Evolutionary conservation across 2,329 filamentous ascomycete species (phyloP), one percentile per base, ranked within the genome.

Genomic region (Pseudogymnoascus sp.): DNA sequence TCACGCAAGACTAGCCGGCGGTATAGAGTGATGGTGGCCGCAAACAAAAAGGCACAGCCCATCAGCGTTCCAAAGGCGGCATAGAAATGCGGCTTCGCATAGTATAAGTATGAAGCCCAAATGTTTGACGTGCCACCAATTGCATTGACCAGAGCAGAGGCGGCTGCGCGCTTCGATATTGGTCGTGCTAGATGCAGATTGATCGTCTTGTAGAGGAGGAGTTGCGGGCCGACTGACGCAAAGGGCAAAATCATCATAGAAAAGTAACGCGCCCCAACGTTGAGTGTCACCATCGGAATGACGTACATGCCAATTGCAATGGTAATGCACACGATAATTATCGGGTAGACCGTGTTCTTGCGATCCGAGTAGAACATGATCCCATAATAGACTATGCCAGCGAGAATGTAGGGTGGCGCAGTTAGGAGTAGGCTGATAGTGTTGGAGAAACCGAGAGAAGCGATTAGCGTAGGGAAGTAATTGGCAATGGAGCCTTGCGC

Each of bases 371-470:
- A 74, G 65, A 66, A 75, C 63, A 68, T 71, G 60, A 77, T 66
- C 1, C 63, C 69, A 63, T 71, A 75, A 64, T 74, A 76, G 49
- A 77, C 69, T 3, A 70, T 66, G 2, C 70, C 75, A 0, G 76
- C 76, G 2, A 79, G 71, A 5, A 79, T 70, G 58, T 80, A 81
- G 0, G 79, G 79, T 0, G 79, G 79, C 1, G 75, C 76, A 0
- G 79, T 81, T 4, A 81, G 73, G 6, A 81, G 72, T 8, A 81
- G 68, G 6, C 72, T 79, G 62, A 77, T 70, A 1, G 75, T 80
- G 65, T 69, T 65, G 64, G 67, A 67, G 63, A 71, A 76, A 8
- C 71, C 68, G 8, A 76, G 69, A 0, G 74, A 71, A 2, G 64
- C 66, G 35, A 76, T 71, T 2, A 76, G 68, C 0, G 73, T 75